These are phyloP conservation scores for Leishmania gerbilli DNA, from an alignment of 208 protist genomes.

Conservation along the genomic window DNA sequence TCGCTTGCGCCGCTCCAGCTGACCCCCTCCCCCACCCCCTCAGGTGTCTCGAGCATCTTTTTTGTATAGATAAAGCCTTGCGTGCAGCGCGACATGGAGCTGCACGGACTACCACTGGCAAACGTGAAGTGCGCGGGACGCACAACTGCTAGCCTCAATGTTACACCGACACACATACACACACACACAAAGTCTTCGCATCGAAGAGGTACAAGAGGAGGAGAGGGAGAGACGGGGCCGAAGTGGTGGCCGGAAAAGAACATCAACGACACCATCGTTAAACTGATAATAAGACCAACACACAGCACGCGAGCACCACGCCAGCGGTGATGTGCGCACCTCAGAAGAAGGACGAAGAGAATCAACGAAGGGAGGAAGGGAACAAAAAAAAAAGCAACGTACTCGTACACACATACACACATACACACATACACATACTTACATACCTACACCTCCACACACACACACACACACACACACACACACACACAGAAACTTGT, in stretches of 20 bases:
- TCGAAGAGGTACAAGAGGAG: not conserved
- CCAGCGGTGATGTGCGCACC: not conserved
- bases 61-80: too few species aligned
- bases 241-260: not conserved
- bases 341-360: not conserved
- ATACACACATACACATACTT: not conserved
- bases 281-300: not conserved
- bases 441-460: not conserved
- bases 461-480: not conserved
- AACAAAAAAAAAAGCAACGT: not conserved
- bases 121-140: not conserved
- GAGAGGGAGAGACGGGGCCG: not conserved
- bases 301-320: not conserved
- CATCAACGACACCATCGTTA: not conserved
- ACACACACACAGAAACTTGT: not conserved
- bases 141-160: not conserved
- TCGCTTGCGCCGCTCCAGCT: not conserved
- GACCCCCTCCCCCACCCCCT: not conserved
- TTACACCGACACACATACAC: not conserved
- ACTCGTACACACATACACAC: not conserved
- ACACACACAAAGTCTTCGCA: not conserved
- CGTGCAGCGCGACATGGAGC: too few species aligned
- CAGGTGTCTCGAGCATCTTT: too few species aligned
- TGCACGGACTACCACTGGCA: not conserved
- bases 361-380: not conserved